phyloP scores from a whole-genome alignment of 2,329 filamentous ascomycete species.

The Monosporascus sp. region DNA sequence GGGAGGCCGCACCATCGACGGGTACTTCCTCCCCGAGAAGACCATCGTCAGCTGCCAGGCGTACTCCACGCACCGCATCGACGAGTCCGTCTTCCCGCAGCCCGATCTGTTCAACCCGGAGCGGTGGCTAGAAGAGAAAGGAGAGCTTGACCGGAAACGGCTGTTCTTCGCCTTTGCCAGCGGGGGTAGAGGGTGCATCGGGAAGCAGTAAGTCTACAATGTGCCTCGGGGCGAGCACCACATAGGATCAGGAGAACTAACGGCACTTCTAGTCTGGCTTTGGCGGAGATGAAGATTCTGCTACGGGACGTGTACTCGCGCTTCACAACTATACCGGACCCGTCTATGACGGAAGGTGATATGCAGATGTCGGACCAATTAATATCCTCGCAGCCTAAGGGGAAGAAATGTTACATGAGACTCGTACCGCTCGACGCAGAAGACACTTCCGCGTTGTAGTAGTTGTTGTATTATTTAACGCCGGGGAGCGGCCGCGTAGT shows the following conservation, averaged over 20 bases:
- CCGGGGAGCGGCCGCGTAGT: too few species aligned
- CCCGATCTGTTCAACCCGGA: slow-evolving; percentile 76
- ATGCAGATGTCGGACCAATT: slow-evolving; percentile 65
- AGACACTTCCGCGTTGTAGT: not conserved
- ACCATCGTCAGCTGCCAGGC: slow-evolving; percentile 58
- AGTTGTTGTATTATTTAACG: too few species aligned
- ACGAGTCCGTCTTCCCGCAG: slow-evolving; percentile 66
- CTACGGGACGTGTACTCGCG: slow-evolving; percentile 57
- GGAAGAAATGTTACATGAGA: slow-evolving; percentile 52
- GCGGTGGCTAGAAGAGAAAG: slow-evolving; percentile 71
- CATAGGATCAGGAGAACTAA: slow-evolving; percentile 4
- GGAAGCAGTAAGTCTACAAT: slow-evolving; percentile 55
- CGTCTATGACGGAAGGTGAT: slow-evolving; percentile 45
- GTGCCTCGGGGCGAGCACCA: not conserved
- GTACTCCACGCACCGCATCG: slow-evolving; percentile 54
- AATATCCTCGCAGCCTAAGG: slow-evolving; percentile 58
- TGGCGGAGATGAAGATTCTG: slow-evolving; percentile 64
- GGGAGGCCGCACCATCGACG: slow-evolving; percentile 51
- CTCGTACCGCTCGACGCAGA: slow-evolving; percentile 32
- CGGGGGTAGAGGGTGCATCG: slow-evolving; percentile 61
- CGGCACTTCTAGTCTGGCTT: slow-evolving; percentile 43
- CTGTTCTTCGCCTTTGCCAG: slow-evolving; percentile 62
- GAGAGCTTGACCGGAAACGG: slow-evolving; percentile 64
- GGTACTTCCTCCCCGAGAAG: slow-evolving; percentile 45
- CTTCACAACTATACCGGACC: slow-evolving; percentile 51